Conservation (phyloP, 2,329 filamentous ascomycete genomes). For the Paracamarosporium sp. region DNA sequence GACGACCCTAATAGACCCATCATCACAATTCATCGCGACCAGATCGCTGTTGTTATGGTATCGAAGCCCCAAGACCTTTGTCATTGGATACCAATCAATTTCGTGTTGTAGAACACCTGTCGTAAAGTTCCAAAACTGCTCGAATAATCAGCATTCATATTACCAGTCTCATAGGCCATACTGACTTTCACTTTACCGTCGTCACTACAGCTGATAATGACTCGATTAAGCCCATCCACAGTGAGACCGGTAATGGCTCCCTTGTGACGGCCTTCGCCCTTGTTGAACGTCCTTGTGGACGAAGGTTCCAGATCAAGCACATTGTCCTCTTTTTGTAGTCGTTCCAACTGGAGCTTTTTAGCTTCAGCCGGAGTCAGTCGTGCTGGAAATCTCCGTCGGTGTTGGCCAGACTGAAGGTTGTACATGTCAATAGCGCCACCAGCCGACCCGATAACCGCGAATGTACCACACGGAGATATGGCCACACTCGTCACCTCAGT, state of each 20-base stretch:
- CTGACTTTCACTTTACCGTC: conserved; percentile 85
- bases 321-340: conserved; percentile 63
- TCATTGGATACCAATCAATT: conserved; percentile 82
- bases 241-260: conserved; percentile 84
- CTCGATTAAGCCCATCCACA: conserved; percentile 87
- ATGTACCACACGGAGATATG: conserved; percentile 90
- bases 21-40: conserved; percentile 86
- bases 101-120: conserved; percentile 80
- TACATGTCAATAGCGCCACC: conserved; percentile 90
- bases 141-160: conserved; percentile 17
- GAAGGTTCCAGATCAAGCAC: conserved; percentile 55
- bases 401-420: conserved; percentile 91
- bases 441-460: conserved; percentile 86
- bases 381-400: conserved; percentile 87
- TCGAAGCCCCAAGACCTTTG: conserved; percentile 75
- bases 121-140: conserved; percentile 89
- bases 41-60: conserved; percentile 86
- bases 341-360: conserved; percentile 72
- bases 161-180: not conserved
- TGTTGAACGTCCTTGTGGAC: conserved; percentile 48
- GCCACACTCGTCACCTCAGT: conserved; percentile 83
- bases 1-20: conserved; percentile 84
- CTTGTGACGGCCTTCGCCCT: conserved; percentile 74
- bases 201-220: conserved; percentile 82
- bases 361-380: conserved; percentile 79